Evolutionary conservation across 768 basidiomycete species (phyloP), one percentile per base, ranked within the genome.

Genomic region (Leccinum barrowsii): DNA sequence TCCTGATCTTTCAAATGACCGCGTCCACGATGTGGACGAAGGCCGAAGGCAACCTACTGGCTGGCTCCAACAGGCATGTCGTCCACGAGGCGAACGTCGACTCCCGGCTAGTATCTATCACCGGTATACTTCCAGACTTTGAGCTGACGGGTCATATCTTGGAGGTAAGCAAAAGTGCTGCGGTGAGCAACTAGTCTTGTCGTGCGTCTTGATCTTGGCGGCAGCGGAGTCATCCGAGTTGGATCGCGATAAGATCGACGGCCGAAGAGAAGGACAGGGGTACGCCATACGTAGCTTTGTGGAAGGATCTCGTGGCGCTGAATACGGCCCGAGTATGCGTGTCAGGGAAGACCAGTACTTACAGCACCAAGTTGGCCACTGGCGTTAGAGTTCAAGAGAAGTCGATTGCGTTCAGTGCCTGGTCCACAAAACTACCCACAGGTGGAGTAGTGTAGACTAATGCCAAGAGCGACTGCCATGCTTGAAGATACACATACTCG

Each of bases 361-460:
- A 32, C n/a, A 24, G 52, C 49, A 55, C 57, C 52, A 52, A 62
- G 59, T 35, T 12, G 12, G 10, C 8, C 21, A 44, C 24, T 47
- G 26, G 15, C 28, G 21, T 21, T 6, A 64, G 15, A 60, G 35
- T 54, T 56, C 10, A 17, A 13, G 22, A 50, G 51, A 53, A 54
- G 59, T 55, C 34, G 58, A 61, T 65, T 34, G 63, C 15, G 55
- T 65, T 63, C 63, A 50, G 17, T 50, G 19, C 17, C 30, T 7
- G 42, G n/a, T 22, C 28, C 28, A 4, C 48, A 28, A 28, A 49
- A 50, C 46, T 22, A 34, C 46, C 46, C 61, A 28, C 50, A 35
- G 7, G 61, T 59, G 56, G 58, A 60, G 56, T 19, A 22, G 21
- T 35, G 47, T 53, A 61, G 48, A 47, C 48, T 26, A 52, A 54